Conservation (phyloP, 805 yeast genomes). For the Lachancea sp. region DNA sequence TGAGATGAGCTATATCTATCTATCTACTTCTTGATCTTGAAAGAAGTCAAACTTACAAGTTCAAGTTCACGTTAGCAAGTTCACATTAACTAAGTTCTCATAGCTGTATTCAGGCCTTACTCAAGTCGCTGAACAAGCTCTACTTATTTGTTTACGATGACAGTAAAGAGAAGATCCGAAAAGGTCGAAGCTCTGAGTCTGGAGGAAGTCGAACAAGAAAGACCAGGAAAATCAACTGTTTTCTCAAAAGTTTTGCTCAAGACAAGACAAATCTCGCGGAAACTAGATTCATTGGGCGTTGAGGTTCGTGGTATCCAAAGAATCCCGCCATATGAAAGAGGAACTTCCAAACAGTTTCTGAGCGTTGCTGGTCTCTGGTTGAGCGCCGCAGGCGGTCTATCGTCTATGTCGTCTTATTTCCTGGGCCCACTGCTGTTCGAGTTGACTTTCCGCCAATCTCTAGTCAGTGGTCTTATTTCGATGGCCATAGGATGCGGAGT, state of each 20-base stretch:
- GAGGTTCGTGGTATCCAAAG: constrained; percentile 80
- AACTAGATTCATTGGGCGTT: constrained; percentile 53
- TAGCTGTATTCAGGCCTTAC: too few species aligned
- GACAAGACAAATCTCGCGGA: constrained; percentile 32
- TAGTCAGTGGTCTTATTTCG: constrained; percentile 58
- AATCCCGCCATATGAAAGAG: constrained; percentile 58
- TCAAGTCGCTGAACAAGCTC: not conserved
- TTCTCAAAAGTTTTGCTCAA: not conserved
- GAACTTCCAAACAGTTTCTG: constrained; percentile 36
- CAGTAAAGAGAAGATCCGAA: constrained; percentile 1
- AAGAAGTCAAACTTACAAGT: too few species aligned
- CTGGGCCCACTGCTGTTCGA: constrained; percentile 68
- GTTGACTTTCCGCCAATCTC: constrained; percentile 58
- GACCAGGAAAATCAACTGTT: not conserved
- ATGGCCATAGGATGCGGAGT: constrained; percentile 62
- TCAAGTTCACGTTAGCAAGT: too few species aligned
- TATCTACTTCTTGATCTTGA: too few species aligned
- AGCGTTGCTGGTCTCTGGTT: constrained; percentile 72
- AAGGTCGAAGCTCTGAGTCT: not conserved
- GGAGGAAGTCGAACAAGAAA: not conserved
- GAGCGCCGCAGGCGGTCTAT: constrained; percentile 80
- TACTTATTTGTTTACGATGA: not conserved
- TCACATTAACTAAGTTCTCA: too few species aligned
- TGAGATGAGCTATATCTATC: too few species aligned
- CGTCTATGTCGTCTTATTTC: constrained; percentile 80